These are phyloP conservation scores for Solidago caesia DNA, from an alignment of 129 eudicot species.

Conservation along the genomic window DNA sequence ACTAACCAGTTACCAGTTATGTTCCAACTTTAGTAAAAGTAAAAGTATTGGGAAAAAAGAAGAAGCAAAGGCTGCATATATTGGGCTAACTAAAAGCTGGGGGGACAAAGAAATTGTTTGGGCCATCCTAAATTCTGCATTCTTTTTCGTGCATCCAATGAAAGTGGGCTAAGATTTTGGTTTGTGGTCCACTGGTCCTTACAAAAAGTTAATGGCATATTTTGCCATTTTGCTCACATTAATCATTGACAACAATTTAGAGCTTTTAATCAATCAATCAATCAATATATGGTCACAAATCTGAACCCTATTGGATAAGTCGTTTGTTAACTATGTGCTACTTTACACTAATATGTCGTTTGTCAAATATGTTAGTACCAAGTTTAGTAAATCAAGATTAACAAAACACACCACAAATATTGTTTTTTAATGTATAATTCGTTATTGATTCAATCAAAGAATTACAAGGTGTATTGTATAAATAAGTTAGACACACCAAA, in stretches of 20 bases:
- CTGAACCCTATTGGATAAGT: too few species aligned
- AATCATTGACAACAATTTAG: background rate
- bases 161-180: background rate
- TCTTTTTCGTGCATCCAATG: background rate
- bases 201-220: background rate
- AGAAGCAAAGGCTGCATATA: background rate
- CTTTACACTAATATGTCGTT: too few species aligned
- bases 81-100: background rate
- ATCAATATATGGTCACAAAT: too few species aligned
- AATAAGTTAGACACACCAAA: too few species aligned
- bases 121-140: background rate
- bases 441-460: too few species aligned
- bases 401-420: too few species aligned
- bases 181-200: background rate
- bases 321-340: too few species aligned
- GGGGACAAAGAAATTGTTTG: background rate
- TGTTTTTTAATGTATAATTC: too few species aligned
- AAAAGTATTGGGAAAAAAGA: background rate
- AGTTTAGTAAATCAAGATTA: too few species aligned
- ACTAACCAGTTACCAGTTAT: background rate
- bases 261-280: too few species aligned
- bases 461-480: too few species aligned
- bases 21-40: slow-evolving; percentile 1
- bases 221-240: background rate
- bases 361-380: too few species aligned